phyloP scores from a whole-genome alignment of 805 yeast genomes.

The Yamadazyma olivae region DNA sequence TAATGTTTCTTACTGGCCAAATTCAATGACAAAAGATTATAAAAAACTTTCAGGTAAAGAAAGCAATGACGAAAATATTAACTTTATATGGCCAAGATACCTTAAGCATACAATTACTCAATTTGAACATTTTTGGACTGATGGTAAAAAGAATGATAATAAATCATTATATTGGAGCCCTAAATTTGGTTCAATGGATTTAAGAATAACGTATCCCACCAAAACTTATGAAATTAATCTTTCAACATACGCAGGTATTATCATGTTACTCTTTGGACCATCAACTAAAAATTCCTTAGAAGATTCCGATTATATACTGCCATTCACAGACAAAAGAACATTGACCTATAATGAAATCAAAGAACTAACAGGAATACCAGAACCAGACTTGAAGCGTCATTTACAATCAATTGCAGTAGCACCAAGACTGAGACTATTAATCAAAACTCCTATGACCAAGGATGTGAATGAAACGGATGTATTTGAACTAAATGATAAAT shows the following conservation, averaged over 20 bases:
- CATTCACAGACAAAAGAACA: constrained; percentile 49
- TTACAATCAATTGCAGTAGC: constrained; percentile 83
- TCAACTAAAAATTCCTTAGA: constrained; percentile 18
- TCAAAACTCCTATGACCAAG: constrained; percentile 71
- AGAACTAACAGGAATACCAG: constrained; percentile 68
- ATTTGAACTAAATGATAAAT: constrained; percentile 65
- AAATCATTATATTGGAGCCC: constrained; percentile 69
- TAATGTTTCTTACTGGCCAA: constrained; percentile 44
- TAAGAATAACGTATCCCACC: constrained; percentile 65
- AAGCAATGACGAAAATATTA: neutral
- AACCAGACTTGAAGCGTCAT: constrained; percentile 68
- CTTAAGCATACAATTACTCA: constrained; percentile 32
- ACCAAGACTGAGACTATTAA: constrained; percentile 71
- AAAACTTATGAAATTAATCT: constrained; percentile 74
- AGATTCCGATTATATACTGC: constrained; percentile 27
- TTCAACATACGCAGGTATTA: constrained; percentile 77
- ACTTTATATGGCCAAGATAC: constrained; percentile 38
- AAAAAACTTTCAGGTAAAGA: constrained; percentile 23
- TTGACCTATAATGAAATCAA: constrained; percentile 62
- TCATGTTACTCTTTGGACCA: constrained; percentile 67
- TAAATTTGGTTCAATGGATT: constrained; percentile 77
- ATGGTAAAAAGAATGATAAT: constrained; percentile 38
- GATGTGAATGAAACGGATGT: constrained; percentile 62
- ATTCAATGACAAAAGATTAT: constrained; percentile 43
- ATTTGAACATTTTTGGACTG: constrained; percentile 41